Percentiles rank a stretch among this genome's conserved stretches.
Evolutionary conservation across 2,329 filamentous ascomycete species (phyloP).

Genomic region (Diaporthe ampelina): DNA sequence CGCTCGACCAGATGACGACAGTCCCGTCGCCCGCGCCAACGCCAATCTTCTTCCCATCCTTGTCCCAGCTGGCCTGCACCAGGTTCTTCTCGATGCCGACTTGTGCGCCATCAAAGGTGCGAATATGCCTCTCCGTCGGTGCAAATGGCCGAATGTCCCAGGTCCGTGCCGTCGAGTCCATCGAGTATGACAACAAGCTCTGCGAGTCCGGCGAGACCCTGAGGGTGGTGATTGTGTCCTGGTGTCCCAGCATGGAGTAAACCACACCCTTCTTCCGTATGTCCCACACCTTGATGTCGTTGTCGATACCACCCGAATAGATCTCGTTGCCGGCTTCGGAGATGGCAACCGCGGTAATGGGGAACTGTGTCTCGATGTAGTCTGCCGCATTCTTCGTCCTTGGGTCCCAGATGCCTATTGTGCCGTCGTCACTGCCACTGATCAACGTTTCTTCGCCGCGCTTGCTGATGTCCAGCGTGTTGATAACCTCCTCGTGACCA

Average conservation of each 20-base stretch:
- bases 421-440: conserved; percentile 93
- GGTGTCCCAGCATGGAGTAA: conserved; percentile 90
- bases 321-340: conserved; percentile 96
- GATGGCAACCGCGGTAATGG: conserved; percentile 91
- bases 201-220: conserved; percentile 94
- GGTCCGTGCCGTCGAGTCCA: conserved; percentile 93
- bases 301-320: conserved; percentile 95
- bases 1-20: conserved; percentile 90
- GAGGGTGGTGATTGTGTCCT: conserved; percentile 91
- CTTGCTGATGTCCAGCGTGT: conserved; percentile 88
- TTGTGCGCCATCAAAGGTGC: conserved; percentile 93
- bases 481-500: conserved; percentile 97
- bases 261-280: conserved; percentile 89
- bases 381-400: conserved; percentile 89
- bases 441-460: conserved; percentile 92
- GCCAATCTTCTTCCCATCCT: conserved; percentile 86
- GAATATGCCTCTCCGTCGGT: conserved; percentile 85
- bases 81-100: conserved; percentile 92
- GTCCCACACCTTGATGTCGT: conserved; percentile 98
- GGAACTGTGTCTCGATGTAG: conserved; percentile 91
- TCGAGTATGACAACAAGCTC: conserved; percentile 89
- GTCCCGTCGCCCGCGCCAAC: conserved; percentile 92
- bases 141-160: conserved; percentile 98
- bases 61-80: conserved; percentile 90
- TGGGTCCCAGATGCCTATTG: conserved; percentile 96